Percentiles rank a stretch among this genome's conserved stretches.
These are phyloP conservation scores for Mariannaea sp. DNA, from an alignment of 2,329 filamentous ascomycete species.

Conservation along the genomic window DNA sequence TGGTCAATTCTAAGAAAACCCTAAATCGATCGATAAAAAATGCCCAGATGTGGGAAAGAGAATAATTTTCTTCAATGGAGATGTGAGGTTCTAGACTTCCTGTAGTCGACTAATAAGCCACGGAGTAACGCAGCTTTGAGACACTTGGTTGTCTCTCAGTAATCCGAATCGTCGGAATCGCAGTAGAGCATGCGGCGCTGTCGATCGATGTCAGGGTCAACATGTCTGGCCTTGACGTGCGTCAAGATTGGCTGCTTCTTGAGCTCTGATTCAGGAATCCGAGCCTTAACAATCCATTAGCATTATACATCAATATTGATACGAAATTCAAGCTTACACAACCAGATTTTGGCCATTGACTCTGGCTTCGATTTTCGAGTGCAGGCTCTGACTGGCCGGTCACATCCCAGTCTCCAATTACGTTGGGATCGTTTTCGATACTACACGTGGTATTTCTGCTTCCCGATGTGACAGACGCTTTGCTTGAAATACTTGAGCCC, in stretches of 20 bases:
- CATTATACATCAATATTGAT: background rate
- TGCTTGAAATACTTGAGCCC: slow-evolving; percentile 20
- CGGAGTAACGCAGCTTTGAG: background rate
- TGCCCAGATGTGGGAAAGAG: too few relatives aligned
- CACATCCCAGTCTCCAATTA: slow-evolving; percentile 21
- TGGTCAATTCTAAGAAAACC: background rate
- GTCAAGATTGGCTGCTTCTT: slow-evolving; percentile 21
- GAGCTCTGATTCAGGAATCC: slow-evolving; percentile 27
- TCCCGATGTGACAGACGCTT: slow-evolving; percentile 16
- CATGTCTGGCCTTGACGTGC: slow-evolving; percentile 12
- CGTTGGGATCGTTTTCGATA: slow-evolving; percentile 14
- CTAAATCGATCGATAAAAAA: too few relatives aligned
- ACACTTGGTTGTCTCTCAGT: slow-evolving; percentile 1
- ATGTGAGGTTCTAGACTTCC: too few relatives aligned
- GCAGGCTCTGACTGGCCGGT: background rate
- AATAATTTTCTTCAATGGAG: too few relatives aligned
- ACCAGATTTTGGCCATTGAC: slow-evolving; percentile 35
- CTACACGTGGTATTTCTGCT: slow-evolving; percentile 1
- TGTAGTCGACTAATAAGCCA: background rate
- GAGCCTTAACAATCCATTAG: slow-evolving; percentile 15
- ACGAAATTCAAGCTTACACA: slow-evolving; percentile 19
- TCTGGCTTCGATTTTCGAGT: slow-evolving; percentile 8
- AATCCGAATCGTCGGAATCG: slow-evolving; percentile 33
- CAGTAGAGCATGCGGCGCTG: slow-evolving; percentile 29
- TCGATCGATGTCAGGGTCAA: slow-evolving; percentile 24